Conservation (phyloP, 2,329 filamentous ascomycete species). For the Dichotomopilus funicola region DNA sequence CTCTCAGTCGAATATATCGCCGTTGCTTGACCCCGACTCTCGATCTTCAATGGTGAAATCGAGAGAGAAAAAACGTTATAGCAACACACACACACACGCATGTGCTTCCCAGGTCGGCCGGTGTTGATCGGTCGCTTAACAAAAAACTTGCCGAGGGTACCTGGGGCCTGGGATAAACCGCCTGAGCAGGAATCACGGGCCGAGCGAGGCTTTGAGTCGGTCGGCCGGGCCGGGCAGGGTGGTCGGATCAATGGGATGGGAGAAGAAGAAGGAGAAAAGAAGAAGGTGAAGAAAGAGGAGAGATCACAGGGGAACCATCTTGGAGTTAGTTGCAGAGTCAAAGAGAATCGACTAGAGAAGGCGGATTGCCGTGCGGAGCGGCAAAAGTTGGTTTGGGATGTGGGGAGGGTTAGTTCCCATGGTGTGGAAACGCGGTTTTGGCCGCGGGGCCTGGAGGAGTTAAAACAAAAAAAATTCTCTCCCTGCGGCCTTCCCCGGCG, state of each 20-base stretch:
- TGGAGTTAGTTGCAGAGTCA: slow-evolving; percentile 9
- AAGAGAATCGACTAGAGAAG: background rate
- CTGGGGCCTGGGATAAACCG: background rate
- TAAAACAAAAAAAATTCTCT: slow-evolving; percentile 18
- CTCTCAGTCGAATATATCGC: background rate
- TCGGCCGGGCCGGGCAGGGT: slow-evolving; percentile 4
- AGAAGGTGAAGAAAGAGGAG: slow-evolving; percentile 4
- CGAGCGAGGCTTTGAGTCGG: background rate
- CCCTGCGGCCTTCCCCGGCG: background rate
- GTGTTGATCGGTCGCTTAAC: slow-evolving; percentile 10
- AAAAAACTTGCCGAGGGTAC: slow-evolving; percentile 23
- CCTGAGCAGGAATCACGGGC: slow-evolving; percentile 1
- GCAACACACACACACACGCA: no score
- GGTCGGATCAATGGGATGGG: slow-evolving; percentile 7
- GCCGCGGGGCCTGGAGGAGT: slow-evolving; percentile 20
- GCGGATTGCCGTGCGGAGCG: slow-evolving; percentile 7
- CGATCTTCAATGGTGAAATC: no score
- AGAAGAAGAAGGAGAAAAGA: slow-evolving; percentile 5
- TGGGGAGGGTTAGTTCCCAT: slow-evolving; percentile 1
- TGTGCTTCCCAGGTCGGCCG: no score
- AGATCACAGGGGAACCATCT: slow-evolving; percentile 24
- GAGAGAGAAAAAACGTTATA: no score
- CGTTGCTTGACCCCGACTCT: no score
- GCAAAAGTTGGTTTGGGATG: slow-evolving; percentile 10
- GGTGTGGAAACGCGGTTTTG: slow-evolving; percentile 8